A percentile compares a stretch with the other conserved stretches of the same genome.
Conservation (phyloP, 2,329 filamentous ascomycete species). For the Monilinia fructigena region DNA sequence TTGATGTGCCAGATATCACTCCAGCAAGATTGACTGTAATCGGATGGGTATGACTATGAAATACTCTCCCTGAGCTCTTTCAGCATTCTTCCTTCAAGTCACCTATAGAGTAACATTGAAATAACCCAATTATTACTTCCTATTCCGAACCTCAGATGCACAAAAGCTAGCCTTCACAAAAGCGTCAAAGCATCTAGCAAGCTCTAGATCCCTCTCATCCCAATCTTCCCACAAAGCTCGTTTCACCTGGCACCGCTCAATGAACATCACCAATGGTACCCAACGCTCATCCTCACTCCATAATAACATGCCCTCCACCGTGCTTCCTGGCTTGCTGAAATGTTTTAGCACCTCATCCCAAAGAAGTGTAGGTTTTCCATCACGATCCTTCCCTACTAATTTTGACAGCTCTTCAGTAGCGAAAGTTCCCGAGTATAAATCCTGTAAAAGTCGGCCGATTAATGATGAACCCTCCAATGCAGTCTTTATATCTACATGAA, state of each 20-base stretch:
- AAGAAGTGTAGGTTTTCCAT: neutral
- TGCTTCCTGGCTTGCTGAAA: neutral
- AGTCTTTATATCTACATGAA: neutral
- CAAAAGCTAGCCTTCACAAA: neutral
- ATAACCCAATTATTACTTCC: neutral
- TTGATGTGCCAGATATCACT: neutral
- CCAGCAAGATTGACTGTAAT: neutral
- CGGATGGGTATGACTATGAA: neutral
- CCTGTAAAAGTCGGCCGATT: neutral
- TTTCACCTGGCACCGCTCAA: constrained; percentile 7
- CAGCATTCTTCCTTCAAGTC: neutral
- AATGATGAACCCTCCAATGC: neutral
- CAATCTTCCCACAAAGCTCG: neutral
- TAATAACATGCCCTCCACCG: neutral
- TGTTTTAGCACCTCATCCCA: constrained; percentile 7
- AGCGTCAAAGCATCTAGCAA: neutral
- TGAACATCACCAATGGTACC: neutral
- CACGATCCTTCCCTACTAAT: neutral
- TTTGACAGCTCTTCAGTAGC: neutral
- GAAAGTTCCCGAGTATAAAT: neutral
- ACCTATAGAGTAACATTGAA: neutral
- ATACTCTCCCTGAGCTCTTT: too few relatives aligned
- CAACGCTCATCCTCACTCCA: neutral
- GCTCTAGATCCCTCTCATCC: neutral
- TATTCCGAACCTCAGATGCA: neutral